Percentiles rank a stretch among this genome's conserved stretches.
phyloP scores from a whole-genome alignment of 2,329 filamentous ascomycete species.

The Monosporascus sp. region DNA sequence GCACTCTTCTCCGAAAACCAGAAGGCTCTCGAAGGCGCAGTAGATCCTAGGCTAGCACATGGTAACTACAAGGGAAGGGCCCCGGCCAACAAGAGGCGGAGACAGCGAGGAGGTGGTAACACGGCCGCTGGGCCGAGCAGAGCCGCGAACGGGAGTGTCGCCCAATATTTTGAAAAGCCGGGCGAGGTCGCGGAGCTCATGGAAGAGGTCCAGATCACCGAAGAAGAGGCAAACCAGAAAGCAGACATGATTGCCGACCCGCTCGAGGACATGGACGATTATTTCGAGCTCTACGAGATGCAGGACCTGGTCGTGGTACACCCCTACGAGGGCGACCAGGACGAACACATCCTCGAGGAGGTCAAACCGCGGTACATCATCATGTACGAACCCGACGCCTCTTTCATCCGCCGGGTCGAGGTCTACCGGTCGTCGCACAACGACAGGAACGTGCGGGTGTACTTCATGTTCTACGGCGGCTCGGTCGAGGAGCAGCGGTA shows the following conservation, averaged over 20 bases:
- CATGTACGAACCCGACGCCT: slow-evolving; percentile 96
- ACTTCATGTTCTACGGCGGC: slow-evolving; percentile 93
- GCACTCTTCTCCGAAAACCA: slow-evolving; percentile 76
- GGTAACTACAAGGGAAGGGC: slow-evolving; percentile 53
- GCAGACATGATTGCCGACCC: slow-evolving; percentile 70
- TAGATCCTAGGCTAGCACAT: slow-evolving; percentile 47
- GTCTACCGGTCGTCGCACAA: slow-evolving; percentile 94
- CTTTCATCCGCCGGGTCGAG: slow-evolving; percentile 90
- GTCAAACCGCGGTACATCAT: slow-evolving; percentile 89
- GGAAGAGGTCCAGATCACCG: slow-evolving; percentile 75
- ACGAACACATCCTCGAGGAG: slow-evolving; percentile 95
- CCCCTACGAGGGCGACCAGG: slow-evolving; percentile 90
- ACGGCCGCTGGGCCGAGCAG: slow-evolving; percentile 54
- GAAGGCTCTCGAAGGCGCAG: slow-evolving; percentile 63
- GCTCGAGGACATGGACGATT: slow-evolving; percentile 85
- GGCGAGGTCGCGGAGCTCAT: slow-evolving; percentile 76
- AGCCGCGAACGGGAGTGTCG: slow-evolving; percentile 67
- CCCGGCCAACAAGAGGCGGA: slow-evolving; percentile 78
- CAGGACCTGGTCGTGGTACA: slow-evolving; percentile 83
- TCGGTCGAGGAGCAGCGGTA: slow-evolving; percentile 96
- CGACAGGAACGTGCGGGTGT: slow-evolving; percentile 82
- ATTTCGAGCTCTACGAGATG: slow-evolving; percentile 88
- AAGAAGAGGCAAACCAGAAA: slow-evolving; percentile 69
- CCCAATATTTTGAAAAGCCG: slow-evolving; percentile 76
- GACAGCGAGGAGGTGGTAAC: slow-evolving; percentile 72